Conservation (phyloP, 2,329 filamentous ascomycete species). For the Alternaria solani region DNA sequence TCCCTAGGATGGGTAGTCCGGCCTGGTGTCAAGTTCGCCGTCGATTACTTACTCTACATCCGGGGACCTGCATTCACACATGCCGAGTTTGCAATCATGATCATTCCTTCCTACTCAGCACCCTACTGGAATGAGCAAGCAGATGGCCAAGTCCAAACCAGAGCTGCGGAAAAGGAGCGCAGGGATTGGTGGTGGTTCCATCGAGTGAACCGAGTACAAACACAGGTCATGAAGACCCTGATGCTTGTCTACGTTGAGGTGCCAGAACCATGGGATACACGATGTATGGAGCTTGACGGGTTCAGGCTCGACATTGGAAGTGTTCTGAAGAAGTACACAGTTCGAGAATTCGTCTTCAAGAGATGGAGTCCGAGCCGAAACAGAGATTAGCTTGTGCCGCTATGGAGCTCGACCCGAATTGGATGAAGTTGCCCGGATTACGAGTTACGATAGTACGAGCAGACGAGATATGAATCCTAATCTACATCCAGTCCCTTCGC, state of each 20-base stretch:
- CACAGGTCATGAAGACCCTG: constrained; percentile 88
- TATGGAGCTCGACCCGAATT: not conserved
- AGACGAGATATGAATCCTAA: not conserved
- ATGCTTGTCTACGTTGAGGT: constrained; percentile 92
- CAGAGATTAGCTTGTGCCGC: constrained; percentile 57
- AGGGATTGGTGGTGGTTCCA: constrained; percentile 85
- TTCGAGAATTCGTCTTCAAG: constrained; percentile 81
- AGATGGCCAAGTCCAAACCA: constrained; percentile 33
- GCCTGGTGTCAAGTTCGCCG: constrained; percentile 91
- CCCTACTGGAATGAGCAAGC: constrained; percentile 71
- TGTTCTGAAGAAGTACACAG: constrained; percentile 73
- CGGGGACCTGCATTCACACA: constrained; percentile 94
- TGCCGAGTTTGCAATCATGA: constrained; percentile 87
- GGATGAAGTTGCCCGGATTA: not conserved
- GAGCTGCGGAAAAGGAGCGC: constrained; percentile 50
- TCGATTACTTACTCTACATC: constrained; percentile 93
- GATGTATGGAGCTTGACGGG: constrained; percentile 48
- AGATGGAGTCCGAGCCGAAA: constrained; percentile 87
- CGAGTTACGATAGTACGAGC: not conserved
- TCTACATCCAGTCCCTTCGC: not conserved
- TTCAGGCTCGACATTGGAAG: constrained; percentile 64
- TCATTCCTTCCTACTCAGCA: constrained; percentile 83
- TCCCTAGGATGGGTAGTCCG: constrained; percentile 95
- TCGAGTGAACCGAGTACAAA: constrained; percentile 86
- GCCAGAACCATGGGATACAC: constrained; percentile 68